Percentiles rank a stretch among this genome's conserved stretches.
These are phyloP conservation scores for Rhizoclosmatium sp. DNA, from an alignment of 192 early-diverging fungal genomes.

Conservation along the genomic window DNA sequence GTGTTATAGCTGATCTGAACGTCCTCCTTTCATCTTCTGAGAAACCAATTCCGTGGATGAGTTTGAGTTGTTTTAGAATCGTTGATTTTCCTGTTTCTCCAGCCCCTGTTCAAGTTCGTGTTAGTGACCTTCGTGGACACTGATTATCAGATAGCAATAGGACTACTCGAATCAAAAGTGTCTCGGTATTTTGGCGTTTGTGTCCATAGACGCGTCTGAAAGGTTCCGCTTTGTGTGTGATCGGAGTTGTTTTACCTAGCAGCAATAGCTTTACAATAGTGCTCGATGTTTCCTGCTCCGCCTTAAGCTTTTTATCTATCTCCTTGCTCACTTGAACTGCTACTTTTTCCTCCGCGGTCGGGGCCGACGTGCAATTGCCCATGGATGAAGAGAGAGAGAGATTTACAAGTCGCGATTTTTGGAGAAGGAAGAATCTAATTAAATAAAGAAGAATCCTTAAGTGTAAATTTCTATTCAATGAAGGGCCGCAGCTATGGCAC, in stretches of 20 bases:
- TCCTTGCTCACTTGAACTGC: slow-evolving; percentile 5
- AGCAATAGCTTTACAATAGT: slow-evolving; percentile 15
- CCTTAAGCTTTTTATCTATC: slow-evolving; percentile 15
- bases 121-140: not conserved
- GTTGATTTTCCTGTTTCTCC: slow-evolving; percentile 61
- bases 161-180: not conserved
- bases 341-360: not conserved
- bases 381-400: not conserved
- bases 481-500: too few species aligned
- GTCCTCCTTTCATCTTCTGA: slow-evolving; percentile 41
- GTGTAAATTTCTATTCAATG: too few species aligned
- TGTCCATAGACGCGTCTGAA: not conserved
- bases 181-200: not conserved
- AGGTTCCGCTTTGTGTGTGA: not conserved
- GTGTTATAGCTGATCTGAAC: slow-evolving; percentile 43
- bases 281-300: not conserved
- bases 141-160: not conserved
- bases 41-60: slow-evolving; percentile 51
- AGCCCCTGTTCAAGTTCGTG: slow-evolving; percentile 21
- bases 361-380: slow-evolving; percentile 14
- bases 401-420: not conserved
- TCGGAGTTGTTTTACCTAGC: slow-evolving; percentile 2
- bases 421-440: not conserved
- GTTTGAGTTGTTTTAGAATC: slow-evolving; percentile 53
- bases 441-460: not conserved